phyloP scores from a whole-genome alignment of 768 basidiomycete genomes.

The Hemileccinum rubropunctum region DNA sequence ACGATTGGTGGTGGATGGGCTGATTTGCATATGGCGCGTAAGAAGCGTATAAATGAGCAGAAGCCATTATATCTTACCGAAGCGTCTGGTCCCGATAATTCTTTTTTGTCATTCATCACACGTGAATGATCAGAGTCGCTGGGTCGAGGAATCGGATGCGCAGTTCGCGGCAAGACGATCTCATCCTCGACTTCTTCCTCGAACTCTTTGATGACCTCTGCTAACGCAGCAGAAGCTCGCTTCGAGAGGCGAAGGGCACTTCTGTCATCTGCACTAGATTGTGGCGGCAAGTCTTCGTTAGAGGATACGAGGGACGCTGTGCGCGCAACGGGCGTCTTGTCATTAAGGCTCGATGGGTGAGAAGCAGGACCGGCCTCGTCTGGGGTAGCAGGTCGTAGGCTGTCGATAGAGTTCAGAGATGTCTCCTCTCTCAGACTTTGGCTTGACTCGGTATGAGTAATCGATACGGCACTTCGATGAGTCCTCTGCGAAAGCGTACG shows the following conservation, averaged over 20 bases:
- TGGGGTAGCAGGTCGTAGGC: constrained; percentile 53
- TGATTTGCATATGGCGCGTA: constrained; percentile 16
- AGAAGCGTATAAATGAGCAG: constrained; percentile 15
- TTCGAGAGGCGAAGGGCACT: constrained; percentile 38
- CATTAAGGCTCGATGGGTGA: constrained; percentile 42
- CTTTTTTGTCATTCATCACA: constrained; percentile 17
- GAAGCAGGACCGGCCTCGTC: constrained; percentile 46
- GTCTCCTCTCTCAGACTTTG: constrained; percentile 46
- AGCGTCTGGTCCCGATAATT: constrained; percentile 13
- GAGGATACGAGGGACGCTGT: constrained; percentile 42
- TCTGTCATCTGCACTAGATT: constrained; percentile 11
- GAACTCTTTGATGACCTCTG: constrained; percentile 73
- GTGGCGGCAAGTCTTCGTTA: constrained; percentile 28
- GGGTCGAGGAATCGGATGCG: constrained; percentile 42
- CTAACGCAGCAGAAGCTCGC: constrained; percentile 68
- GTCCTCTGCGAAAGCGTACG: constrained; percentile 51
- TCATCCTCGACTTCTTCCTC: constrained; percentile 75
- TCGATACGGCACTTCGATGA: constrained; percentile 36
- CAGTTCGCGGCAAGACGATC: constrained; percentile 69
- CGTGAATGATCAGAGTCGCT: constrained; percentile 27
- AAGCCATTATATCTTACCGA: constrained; percentile 23
- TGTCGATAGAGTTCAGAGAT: constrained; percentile 42
- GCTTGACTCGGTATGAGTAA: constrained; percentile 46
- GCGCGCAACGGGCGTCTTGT: constrained; percentile 37
- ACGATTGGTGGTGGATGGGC: constrained; percentile 31